Percentiles rank a stretch among this genome's conserved stretches.
These are phyloP conservation scores for Cutaneotrichosporon dermatis DNA, from an alignment of 1,284 basidiomycete genomes.

Conservation along the genomic window DNA sequence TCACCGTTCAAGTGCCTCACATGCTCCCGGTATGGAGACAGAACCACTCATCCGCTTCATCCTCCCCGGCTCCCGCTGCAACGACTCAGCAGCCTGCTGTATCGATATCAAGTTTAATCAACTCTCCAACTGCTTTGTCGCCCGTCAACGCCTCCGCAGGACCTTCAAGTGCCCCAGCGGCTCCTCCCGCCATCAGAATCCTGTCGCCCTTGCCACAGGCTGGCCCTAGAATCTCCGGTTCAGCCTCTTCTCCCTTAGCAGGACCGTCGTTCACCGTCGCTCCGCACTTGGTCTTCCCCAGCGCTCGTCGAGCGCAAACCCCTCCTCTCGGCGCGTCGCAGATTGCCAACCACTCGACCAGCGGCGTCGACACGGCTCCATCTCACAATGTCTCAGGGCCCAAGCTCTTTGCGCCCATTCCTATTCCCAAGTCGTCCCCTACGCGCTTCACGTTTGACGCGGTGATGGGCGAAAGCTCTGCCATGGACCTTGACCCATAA, in stretches of 20 bases:
- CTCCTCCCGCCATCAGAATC: not conserved
- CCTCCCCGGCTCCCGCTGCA: not conserved
- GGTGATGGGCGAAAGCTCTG: not conserved
- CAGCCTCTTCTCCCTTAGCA: not conserved
- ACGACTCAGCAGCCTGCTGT: not conserved
- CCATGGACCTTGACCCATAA: slow-evolving; percentile 1
- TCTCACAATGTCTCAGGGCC: not conserved
- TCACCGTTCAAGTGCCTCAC: not conserved
- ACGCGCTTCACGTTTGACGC: not conserved
- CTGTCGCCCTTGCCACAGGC: not conserved
- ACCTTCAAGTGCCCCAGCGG: too few species aligned
- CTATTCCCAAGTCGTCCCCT: not conserved
- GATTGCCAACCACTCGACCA: not conserved
- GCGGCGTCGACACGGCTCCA: too few species aligned
- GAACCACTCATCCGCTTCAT: not conserved
- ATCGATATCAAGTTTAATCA: slow-evolving; percentile 7
- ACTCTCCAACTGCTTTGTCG: not conserved
- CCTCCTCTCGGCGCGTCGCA: not conserved
- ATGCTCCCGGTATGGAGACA: not conserved
- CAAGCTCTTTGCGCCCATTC: not conserved
- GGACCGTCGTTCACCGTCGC: not conserved
- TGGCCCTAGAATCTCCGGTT: not conserved
- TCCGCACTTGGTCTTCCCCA: not conserved
- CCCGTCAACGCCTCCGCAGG: not conserved
- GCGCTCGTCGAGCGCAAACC: not conserved